Percentiles rank a stretch among this genome's conserved stretches.
Conservation (phyloP, 768 basidiomycete genomes). For the Lentinus tigrinus region DNA sequence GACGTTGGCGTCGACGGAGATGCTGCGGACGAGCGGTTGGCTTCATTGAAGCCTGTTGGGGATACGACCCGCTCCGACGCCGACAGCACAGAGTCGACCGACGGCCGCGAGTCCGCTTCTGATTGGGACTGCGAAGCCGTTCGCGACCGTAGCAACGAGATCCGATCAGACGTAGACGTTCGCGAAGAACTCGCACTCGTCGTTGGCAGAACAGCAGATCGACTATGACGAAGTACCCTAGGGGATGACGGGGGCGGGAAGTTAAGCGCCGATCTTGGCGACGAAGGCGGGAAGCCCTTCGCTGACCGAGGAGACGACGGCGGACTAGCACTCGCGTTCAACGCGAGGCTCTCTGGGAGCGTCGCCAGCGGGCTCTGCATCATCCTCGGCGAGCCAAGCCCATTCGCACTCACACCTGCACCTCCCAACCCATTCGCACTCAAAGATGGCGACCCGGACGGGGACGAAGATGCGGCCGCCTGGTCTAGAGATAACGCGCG, state of each 20-base stretch:
- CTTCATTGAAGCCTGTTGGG: conserved; percentile 34
- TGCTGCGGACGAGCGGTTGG: no score
- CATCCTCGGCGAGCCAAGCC: conserved; percentile 2
- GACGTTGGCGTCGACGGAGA: conserved; percentile 33
- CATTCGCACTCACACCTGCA: background rate
- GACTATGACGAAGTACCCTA: conserved; percentile 17
- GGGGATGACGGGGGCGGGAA: conserved; percentile 6
- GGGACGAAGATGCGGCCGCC: conserved; percentile 2
- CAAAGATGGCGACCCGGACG: background rate
- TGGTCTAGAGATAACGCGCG: conserved; percentile 16
- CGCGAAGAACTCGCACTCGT: conserved; percentile 1
- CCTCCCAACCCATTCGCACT: background rate
- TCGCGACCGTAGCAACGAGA: conserved; percentile 10
- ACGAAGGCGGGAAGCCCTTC: background rate
- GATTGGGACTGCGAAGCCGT: conserved; percentile 9
- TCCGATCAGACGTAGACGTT: background rate
- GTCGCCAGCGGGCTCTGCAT: conserved; percentile 13
- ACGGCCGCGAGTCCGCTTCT: conserved; percentile 10
- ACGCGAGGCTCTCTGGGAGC: conserved; percentile 9
- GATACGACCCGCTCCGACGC: conserved; percentile 40
- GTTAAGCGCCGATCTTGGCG: conserved; percentile 13
- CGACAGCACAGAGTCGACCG: conserved; percentile 11
- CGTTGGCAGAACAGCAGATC: conserved; percentile 15
- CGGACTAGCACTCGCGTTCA: conserved; percentile 12
- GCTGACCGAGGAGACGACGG: conserved; percentile 18